Conservation (phyloP, 2,329 filamentous ascomycete genomes). For the Fusarium xylarioides region DNA sequence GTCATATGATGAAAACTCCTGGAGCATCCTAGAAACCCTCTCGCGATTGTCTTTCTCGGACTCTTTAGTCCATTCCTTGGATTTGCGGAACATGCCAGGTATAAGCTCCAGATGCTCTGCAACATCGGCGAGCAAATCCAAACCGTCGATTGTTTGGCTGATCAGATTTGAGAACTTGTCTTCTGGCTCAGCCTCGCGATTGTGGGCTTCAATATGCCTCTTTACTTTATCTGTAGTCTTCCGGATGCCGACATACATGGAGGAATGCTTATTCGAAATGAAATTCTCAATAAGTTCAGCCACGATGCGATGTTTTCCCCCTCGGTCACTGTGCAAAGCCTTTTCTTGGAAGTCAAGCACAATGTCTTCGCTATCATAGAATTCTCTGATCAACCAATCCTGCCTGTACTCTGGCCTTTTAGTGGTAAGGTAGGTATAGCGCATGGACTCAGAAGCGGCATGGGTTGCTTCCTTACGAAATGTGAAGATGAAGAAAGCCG, state of each 20-base stretch:
- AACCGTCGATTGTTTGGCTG: slow-evolving; percentile 28
- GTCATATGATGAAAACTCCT: slow-evolving; percentile 6
- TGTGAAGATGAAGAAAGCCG: slow-evolving; percentile 31
- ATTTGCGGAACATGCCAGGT: neutral
- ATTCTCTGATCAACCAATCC: neutral
- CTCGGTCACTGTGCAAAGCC: neutral
- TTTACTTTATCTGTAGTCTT: slow-evolving; percentile 31
- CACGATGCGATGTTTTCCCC: slow-evolving; percentile 13
- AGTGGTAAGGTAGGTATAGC: slow-evolving; percentile 12
- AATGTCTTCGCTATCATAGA: neutral
- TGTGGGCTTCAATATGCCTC: slow-evolving; percentile 27
- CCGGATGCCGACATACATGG: slow-evolving; percentile 27
- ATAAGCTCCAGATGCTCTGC: slow-evolving; percentile 31
- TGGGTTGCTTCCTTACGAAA: slow-evolving; percentile 39
- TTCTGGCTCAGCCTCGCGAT: slow-evolving; percentile 9
- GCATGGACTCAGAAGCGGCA: slow-evolving; percentile 29
- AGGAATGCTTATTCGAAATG: slow-evolving; percentile 14
- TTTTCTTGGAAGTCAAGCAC: neutral
- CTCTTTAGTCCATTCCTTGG: neutral
- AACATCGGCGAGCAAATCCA: slow-evolving; percentile 35
- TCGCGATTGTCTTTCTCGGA: neutral
- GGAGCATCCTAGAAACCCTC: neutral
- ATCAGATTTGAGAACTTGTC: slow-evolving; percentile 34
- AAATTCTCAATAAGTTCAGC: slow-evolving; percentile 39
- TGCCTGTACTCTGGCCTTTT: neutral